These are phyloP conservation scores for Rubia peregrina DNA, from an alignment of 305 asterid species.

Conservation along the genomic window DNA sequence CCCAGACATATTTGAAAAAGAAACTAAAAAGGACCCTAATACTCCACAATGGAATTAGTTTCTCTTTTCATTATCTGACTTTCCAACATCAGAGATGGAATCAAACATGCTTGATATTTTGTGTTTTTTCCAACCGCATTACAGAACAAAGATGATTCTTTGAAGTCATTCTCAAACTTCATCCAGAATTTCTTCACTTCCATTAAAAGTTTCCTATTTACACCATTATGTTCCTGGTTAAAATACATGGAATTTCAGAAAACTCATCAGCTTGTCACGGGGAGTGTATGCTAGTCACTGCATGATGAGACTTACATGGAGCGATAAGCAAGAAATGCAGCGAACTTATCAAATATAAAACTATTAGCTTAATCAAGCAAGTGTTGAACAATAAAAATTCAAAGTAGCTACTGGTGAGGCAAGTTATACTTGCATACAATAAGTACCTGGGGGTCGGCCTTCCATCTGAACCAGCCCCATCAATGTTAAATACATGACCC, in stretches of 20 bases:
- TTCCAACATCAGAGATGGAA: background rate
- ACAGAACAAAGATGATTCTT: background rate
- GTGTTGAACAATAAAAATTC: background rate
- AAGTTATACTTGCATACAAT: background rate
- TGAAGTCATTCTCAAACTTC: background rate
- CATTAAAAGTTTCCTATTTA: too few species aligned
- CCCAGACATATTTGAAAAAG: background rate
- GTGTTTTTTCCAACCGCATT: too few species aligned
- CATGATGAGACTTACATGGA: background rate
- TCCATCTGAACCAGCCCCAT: slow-evolving; percentile 99
- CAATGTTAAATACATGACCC: slow-evolving; percentile 90
- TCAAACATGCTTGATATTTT: background rate
- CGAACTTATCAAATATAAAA: background rate
- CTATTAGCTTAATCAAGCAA: background rate
- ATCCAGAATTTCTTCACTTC: background rate
- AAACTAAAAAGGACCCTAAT: background rate
- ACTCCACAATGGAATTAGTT: background rate
- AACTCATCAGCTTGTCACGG: background rate
- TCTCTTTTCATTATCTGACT: background rate
- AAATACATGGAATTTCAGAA: too few species aligned
- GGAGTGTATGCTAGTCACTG: background rate
- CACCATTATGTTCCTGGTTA: too few species aligned
- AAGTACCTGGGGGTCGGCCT: slow-evolving; percentile 92
- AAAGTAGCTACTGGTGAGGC: background rate
- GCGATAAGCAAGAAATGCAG: background rate